Evolutionary conservation across 1,139 yeast species (phyloP), one percentile per base, ranked within the genome.

Genomic region (Pichia sp.): DNA sequence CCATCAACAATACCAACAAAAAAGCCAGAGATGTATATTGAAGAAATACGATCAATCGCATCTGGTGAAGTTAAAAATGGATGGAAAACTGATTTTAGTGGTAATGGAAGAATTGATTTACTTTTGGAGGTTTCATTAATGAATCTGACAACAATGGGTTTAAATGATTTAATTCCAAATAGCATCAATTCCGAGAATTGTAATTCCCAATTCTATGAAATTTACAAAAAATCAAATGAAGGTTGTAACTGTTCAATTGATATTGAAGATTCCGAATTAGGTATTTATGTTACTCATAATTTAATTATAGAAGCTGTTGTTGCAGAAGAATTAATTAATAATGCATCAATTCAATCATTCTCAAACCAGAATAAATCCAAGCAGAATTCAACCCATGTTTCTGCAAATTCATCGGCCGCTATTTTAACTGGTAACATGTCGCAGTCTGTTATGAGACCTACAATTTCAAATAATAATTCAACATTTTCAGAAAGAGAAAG

Each of bases 71-170:
- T 88, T 60, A 86, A 85, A 62, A 73, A 78, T 24, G 98, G 98
- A 7, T 92, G 98, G 98, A 92, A 92, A 65, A 80, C 95, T 0
- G 97, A 94, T 66, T 90, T 84, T 63, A 67, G 79, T 16, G 85
- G 80, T 32, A 71, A 72, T 37, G 97, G 97, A 7, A 73, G 76
- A 51, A 82, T 89, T 49, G 96, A 88, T 65, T 64, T 88, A 50
- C 80, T 82, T 32, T 86, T 86, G 6, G 87, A 79, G 54, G 80
- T 85, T 40, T 74, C 76, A 35, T 77, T 84, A 29, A 70, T 72
- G 65, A 67, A 72, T 46, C 68, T 80, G 46, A 71, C 80, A n/a
- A 77, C 86, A 2, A 57, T 60, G 27, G 89, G 88, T 12, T 66
- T 71, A 29, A 60, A 58, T 39, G 67, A 72, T 47, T 68, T 80